Evolutionary conservation across 257 asterid species (phyloP).

Genomic region (Parsonsia alboflavescens): DNA sequence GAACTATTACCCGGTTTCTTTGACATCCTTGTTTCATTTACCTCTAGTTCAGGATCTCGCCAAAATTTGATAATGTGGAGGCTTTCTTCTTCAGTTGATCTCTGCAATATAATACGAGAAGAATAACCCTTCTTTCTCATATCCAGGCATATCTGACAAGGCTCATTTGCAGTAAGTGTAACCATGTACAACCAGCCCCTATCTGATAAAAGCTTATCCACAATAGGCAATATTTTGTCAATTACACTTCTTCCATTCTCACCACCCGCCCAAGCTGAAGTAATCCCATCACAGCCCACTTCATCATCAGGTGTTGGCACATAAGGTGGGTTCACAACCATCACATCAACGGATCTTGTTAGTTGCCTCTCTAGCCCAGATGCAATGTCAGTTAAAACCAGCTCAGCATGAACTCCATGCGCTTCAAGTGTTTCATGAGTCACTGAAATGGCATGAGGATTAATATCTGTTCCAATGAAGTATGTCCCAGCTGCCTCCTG

Average conservation of each 20-base stretch:
- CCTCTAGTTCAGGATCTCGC: conserved; percentile 66
- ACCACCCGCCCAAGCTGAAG: conserved; percentile 94
- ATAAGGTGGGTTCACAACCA: conserved; percentile 95
- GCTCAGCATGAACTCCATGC: conserved; percentile 68
- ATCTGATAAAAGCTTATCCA: conserved; percentile 69
- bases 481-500: conserved; percentile 29
- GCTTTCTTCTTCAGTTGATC: conserved; percentile 96
- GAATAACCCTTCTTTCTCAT: conserved; percentile 86
- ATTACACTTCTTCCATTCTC: conserved; percentile 78
- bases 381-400: conserved; percentile 65
- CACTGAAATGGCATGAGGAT: conserved; percentile 67
- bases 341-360: conserved; percentile 61
- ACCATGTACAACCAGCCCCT: conserved; percentile 89
- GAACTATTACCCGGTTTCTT: conserved; percentile 25
- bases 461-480: conserved; percentile 76
- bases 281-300: conserved; percentile 76
- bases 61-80: conserved; percentile 81
- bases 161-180: conserved; percentile 62
- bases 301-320: conserved; percentile 97
- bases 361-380: conserved; percentile 59
- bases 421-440: conserved; percentile 64
- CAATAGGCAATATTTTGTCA: conserved; percentile 81
- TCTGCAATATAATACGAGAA: conserved; percentile 65
- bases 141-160: conserved; percentile 61
- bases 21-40: conserved; percentile 20